Evolutionary conservation across 1,139 yeast species (phyloP), one percentile per base, ranked within the genome.

Genomic region (Saccharomyces hybrid): DNA sequence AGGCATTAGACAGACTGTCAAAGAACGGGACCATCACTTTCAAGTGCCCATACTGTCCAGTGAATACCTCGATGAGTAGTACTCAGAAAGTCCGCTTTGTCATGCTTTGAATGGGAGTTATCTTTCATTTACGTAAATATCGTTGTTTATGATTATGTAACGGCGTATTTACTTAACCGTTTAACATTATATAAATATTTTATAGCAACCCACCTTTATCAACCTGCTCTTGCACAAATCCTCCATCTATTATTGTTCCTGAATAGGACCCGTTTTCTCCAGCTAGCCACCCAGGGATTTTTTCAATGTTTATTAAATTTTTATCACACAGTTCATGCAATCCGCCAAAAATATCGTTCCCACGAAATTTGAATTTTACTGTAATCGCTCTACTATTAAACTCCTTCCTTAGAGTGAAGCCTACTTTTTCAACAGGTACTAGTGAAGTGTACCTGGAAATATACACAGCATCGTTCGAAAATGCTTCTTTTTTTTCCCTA

Each of bases 301-400:
- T 73, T 14, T 73, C 71, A 0, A 87, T 80, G 61, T 86, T 78
- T 2, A 84, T 65, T 0, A 77, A 63, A 49, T 79, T 81, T 14
- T 72, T 62, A 4, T 74, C 82, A n/a, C 90, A 81, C 41, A 88
- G 72, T 61, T 86, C 84, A 66, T 87, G 90, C 46, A 89, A 64
- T 0, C 96, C 96, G 1, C 82, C 95, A 76, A 84, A 87, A 1
- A 89, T 80, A 66, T 89, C 95, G n/a, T 74, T 71, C 0, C 96
- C 96, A 2, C 77, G 73, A 4, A 88, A 67, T 56, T 78, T 76
- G 28, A 88, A 57, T 25, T 74, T 76, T 2, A 87, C 70, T 2
- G 59, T 57, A 14, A 41, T 47, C 9, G 14, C 3, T n/a, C 25
- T 38, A 38, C 5, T 20, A 5, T 14, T 14, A 8, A 16, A 5